A percentile compares a stretch with the other conserved stretches of the same genome.
Conservation (phyloP, 192 early-diverging fungal genomes). For the Coemansia sp. region DNA sequence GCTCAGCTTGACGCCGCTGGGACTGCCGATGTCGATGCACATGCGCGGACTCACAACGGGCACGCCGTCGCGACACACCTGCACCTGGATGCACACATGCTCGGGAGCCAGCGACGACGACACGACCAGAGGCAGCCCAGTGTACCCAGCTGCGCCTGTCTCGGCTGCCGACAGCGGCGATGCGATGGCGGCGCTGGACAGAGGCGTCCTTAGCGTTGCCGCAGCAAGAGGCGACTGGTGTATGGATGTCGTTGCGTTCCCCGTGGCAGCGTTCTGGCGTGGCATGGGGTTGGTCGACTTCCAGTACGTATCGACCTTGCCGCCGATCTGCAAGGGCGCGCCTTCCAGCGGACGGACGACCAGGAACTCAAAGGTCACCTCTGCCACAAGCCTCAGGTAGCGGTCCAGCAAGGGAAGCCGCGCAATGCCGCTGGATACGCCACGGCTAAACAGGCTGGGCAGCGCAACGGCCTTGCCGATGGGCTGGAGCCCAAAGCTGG, state of each 20-base stretch:
- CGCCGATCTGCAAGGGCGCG: constrained; percentile 87
- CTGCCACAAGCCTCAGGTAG: constrained; percentile 88
- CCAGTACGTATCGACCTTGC: constrained; percentile 98
- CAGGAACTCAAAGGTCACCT: constrained; percentile 77
- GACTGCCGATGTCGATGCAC: constrained; percentile 37
- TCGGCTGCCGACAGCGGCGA: constrained; percentile 39
- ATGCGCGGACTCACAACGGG: constrained; percentile 77
- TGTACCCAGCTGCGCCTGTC: constrained; percentile 18
- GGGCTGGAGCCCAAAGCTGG: constrained; percentile 93
- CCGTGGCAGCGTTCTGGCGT: constrained; percentile 15
- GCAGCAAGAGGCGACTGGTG: constrained; percentile 15
- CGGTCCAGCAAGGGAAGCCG: constrained; percentile 82
- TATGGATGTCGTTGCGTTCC: neutral
- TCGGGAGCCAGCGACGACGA: constrained; percentile 75
- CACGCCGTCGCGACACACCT: constrained; percentile 81
- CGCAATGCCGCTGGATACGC: constrained; percentile 27
- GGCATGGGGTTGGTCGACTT: constrained; percentile 81
- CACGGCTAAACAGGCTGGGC: constrained; percentile 60
- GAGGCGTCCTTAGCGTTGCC: constrained; percentile 19
- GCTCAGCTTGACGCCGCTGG: constrained; percentile 29
- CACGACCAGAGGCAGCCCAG: constrained; percentile 27
- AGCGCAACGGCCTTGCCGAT: constrained; percentile 85
- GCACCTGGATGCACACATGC: constrained; percentile 85
- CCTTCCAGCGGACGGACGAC: constrained; percentile 87
- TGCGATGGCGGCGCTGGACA: constrained; percentile 26